A percentile compares a stretch with the other conserved stretches of the same genome.
These are phyloP conservation scores for Heracleum sosnowskyi DNA, from an alignment of 129 eudicot species.

Conservation along the genomic window DNA sequence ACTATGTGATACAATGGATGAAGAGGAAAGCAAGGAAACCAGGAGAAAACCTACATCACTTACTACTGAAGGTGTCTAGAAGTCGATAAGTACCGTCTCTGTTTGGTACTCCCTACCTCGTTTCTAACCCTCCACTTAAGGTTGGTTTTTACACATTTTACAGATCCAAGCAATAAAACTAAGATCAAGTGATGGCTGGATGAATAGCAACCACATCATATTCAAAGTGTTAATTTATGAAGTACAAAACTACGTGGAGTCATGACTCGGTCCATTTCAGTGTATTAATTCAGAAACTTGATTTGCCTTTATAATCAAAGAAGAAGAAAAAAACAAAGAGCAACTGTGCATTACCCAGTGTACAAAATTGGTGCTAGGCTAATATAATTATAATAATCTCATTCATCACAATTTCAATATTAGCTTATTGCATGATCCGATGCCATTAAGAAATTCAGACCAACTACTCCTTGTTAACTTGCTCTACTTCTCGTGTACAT, in stretches of 20 bases:
- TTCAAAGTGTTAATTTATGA: not conserved
- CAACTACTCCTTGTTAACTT: too few species aligned
- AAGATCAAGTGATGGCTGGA: too few species aligned
- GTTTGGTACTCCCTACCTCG: not conserved
- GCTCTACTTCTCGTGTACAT: not conserved
- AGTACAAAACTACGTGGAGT: not conserved
- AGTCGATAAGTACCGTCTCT: not conserved
- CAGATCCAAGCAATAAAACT: not conserved
- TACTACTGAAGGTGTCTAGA: not conserved
- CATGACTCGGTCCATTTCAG: not conserved
- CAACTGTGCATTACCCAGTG: not conserved
- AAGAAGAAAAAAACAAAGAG: not conserved
- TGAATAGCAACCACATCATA: too few species aligned
- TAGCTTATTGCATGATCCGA: not conserved
- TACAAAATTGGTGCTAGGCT: not conserved
- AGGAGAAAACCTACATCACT: not conserved
- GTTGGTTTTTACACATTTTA: not conserved
- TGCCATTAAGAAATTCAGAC: too few species aligned
- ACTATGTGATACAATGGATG: slow-evolving; percentile 27
- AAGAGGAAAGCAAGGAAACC: slow-evolving; percentile 15
- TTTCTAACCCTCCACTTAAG: not conserved
- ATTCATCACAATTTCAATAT: not conserved
- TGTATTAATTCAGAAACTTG: too few species aligned
- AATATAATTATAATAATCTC: not conserved
- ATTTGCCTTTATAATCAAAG: not conserved